Evolutionary conservation across 2,329 filamentous ascomycete genomes (phyloP).

Genomic region (Aspergillus cejpii): DNA sequence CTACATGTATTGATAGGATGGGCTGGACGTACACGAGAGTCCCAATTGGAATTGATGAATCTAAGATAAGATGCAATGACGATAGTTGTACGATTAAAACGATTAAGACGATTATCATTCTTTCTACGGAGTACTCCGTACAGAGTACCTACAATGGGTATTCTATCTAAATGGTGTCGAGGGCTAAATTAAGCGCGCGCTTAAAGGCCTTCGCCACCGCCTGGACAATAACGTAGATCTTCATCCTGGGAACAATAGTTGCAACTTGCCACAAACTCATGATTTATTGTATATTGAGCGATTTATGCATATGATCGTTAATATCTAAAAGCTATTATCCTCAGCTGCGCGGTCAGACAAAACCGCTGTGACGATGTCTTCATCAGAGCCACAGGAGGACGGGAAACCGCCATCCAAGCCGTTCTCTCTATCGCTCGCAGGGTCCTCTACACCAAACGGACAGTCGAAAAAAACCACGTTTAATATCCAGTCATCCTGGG

Average conservation of each 20-base stretch:
- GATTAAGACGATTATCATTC: background rate
- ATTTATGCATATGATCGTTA: background rate
- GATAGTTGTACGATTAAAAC: slow-evolving; percentile 30
- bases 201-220: slow-evolving; percentile 13
- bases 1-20: slow-evolving; percentile 22
- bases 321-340: background rate
- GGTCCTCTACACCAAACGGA: slow-evolving; percentile 27
- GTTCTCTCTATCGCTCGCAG: slow-evolving; percentile 37
- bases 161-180: background rate
- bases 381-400: slow-evolving; percentile 9
- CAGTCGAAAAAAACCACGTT: slow-evolving; percentile 28
- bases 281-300: background rate
- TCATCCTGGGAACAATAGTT: background rate
- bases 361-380: slow-evolving; percentile 11
- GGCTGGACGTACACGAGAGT: slow-evolving; percentile 10
- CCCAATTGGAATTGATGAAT: slow-evolving; percentile 15
- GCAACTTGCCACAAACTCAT: background rate
- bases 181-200: slow-evolving; percentile 15
- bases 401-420: slow-evolving; percentile 24
- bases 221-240: background rate
- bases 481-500: slow-evolving; percentile 24
- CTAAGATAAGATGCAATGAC: slow-evolving; percentile 24
- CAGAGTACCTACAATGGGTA: too few relatives aligned
- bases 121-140: background rate
- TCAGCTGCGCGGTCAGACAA: background rate